Base-by-base conservation (phyloP, 2,329 filamentous ascomycete species). In the Mycosphaerella sp. region DNA sequence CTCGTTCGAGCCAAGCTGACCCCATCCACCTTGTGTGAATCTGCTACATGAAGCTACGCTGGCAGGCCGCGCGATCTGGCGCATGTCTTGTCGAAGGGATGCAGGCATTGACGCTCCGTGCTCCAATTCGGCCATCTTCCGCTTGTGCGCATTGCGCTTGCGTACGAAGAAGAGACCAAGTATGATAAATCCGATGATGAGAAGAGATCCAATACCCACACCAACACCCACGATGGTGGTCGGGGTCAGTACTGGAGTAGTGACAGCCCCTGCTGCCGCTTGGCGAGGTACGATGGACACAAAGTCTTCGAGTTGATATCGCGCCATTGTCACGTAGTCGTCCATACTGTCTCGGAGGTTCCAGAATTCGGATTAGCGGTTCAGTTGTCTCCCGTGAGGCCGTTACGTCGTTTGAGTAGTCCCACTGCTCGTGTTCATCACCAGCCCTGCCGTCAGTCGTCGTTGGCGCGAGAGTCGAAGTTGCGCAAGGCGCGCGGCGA, bases 1-100 rank as follows among this genome's bases (percentile, higher is more conserved):
- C 35, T 73, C 71, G n/a, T 65, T 62, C 0, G 72, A 74, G 9
- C 63, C 62, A 8, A 74, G 58, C 42, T 69, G 59, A 13, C 65
- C 70, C 72, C 72, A 75, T 34, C 69, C 70, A 12, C 64, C 64
- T 39, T 64, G 64, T 4, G 44, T 47, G 7, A 62, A 41, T 13
- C 52, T 50, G n/a, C 56, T 50, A 18, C 54, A 41, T n/a, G 61
- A 49, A 16, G 53, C 47, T 21, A 43, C 52, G 10, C 45, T 60
- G 5, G 54, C 44, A 16, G 59, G 56, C 28, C 58, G 53, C 4
- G 60, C 49, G 10, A 59, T 47, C 41, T 62, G 56, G 6, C 54
- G 44, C 48, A 60, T 57, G n/a, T 44, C 32, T 34, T 62, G 41
- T 35, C 34, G 47, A 9, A 53, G 25, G 18, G 50, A 30, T 16